Base-by-base conservation (phyloP, 2,329 filamentous ascomycete genomes). In the Xylariaceae sp. region DNA sequence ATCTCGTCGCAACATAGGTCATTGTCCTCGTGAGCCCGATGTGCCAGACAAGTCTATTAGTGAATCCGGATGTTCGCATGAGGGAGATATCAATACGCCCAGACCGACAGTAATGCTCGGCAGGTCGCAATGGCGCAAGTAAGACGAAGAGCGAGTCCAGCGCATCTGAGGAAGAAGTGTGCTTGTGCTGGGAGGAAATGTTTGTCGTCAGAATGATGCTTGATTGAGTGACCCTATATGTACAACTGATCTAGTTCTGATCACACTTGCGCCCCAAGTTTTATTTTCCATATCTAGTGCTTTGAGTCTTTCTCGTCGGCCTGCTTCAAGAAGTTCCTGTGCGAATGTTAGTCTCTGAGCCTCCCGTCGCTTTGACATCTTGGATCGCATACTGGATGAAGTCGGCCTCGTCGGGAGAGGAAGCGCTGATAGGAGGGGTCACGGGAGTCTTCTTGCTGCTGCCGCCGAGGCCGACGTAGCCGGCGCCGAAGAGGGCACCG, bases 331-430 rank as follows among this genome's bases (percentile, higher is more conserved):
- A 80, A 80, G 66, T 80, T 79, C 74, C 78, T 80, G 59, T 55
- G n/a, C 53, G 23, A 11, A 13, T 2, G 55, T 71, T 59, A 67
- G 65, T 58, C 59, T 53, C 8, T 48, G 11, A 30, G 50, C 34
- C 53, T 18, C 61, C 68, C 53, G 67, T 65, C 62, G 59, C 44
- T 58, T 63, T 39, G 23, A 30, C 4, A 30, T 58, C 63, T 17
- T 56, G 57, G 59, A 55, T 51, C 56, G 70, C 80, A 77, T 74
- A 85, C 83, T 85, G 83, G 78, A 86, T 84, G 75, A 86, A 86
- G 72, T 85, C 81, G 73, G 80, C 82, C 77, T 86, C 83, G 71
- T 85, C 83, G 68, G 82, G 77, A 75, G 78, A 83, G 55, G 81
- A 79, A 61, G 83, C 83, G 73, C 85, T 85, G 77, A 86, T 83